Base-by-base conservation (phyloP, 1,284 basidiomycete species). In the Ustilago esculenta region DNA sequence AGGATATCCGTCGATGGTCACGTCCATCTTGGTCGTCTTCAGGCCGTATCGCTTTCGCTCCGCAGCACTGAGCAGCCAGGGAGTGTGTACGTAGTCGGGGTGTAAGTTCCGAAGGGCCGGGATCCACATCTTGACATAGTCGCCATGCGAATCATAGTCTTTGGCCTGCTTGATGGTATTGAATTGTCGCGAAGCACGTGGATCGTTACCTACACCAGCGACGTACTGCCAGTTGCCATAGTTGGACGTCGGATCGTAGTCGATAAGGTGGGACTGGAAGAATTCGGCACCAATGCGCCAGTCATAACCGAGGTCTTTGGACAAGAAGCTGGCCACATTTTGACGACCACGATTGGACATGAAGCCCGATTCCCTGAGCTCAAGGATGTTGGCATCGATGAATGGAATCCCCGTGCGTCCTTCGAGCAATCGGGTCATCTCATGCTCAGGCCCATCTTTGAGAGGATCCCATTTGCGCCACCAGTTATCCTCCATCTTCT, bases 251-350 rank as follows among this genome's bases (percentile, higher is more conserved):
- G 76, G 59, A 34, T 77, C 76, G 54, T 75, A 76, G 57, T 77
- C 75, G 40, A 77, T 77, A 33, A 79, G 61, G 37, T 85, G 82
- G 60, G 82, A 83, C 69, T 85, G 85, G 72, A 85, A 86, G 70
- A 84, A 85, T 64, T 86, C 85, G 37, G 86, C 86, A 2, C 86
- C 86, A 25, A 87, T 83, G 9, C 86, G 76, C 86, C 86, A 87
- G 72, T 87, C 86, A 44, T 72, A 76, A 12, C 65, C 56, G 4
- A 79, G 50, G 54, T 86, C 85, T 58, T 86, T 85, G 3, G 84
- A 83, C 34, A 87, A 68, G 82, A 85, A 87, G 50, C 84, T 85
- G 4, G 86, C 86, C 0, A 86, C 85, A 72, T 87, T 87, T 74
- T 87, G 86, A 21, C 86, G 82, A 4, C 85, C 85, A 29, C 86